A percentile compares a stretch with the other conserved stretches of the same genome.
These are phyloP conservation scores for Microbotryomycetes sp. DNA, from an alignment of 1,284 basidiomycete species.

Conservation along the genomic window DNA sequence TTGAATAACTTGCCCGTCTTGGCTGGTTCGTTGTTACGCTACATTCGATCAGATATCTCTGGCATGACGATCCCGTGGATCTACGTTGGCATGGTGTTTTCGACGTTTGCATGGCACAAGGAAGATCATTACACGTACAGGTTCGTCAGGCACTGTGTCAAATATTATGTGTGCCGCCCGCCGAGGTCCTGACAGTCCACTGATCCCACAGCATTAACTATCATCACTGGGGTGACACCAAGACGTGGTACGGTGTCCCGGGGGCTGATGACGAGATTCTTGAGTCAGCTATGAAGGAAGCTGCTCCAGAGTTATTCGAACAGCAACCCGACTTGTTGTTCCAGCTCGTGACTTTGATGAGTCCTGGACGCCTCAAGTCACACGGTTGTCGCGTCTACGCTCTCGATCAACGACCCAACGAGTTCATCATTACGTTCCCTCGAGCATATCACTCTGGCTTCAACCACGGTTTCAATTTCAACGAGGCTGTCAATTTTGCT, in stretches of 20 bases:
- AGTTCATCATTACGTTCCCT: conserved; percentile 96
- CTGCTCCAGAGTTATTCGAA: conserved; percentile 98
- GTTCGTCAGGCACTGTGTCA: not conserved
- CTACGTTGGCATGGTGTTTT: conserved; percentile 98
- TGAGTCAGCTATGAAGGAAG: conserved; percentile 87
- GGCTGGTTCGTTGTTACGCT: conserved; percentile 47
- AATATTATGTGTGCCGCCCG: not conserved
- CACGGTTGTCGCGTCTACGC: conserved; percentile 91
- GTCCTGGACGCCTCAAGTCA: conserved; percentile 74
- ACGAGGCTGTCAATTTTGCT: conserved; percentile 99
- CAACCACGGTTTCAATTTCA: conserved; percentile 69
- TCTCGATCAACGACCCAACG: conserved; percentile 93
- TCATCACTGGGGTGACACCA: conserved; percentile 92
- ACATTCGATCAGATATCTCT: conserved; percentile 97
- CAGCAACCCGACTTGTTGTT: conserved; percentile 94
- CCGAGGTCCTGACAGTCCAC: not conserved
- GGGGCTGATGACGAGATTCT: conserved; percentile 91
- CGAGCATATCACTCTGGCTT: conserved; percentile 96
- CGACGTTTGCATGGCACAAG: conserved; percentile 96
- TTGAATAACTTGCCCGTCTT: conserved; percentile 72
- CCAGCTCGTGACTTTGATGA: conserved; percentile 97
- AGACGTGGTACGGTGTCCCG: conserved; percentile 99
- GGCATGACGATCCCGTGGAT: conserved; percentile 99
- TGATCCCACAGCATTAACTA: conserved; percentile 37
- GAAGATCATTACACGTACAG: conserved; percentile 98